Conservation (phyloP, 176 grass and related monocot genomes). For the bread wheat (Triticum aestivum) region IWGSC_CS_RefSeq_v2.1 NC_057812.1:71543310-71543809, state of each 20-base stretch:
- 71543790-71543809: no score
- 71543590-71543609: no score
- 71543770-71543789: not conserved
- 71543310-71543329: not conserved
- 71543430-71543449: not conserved
- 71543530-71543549: not conserved
- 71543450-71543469: not conserved
- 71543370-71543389: not conserved
- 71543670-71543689: not conserved
- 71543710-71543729: not conserved
- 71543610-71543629: no score
- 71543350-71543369: not conserved
- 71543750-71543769: not conserved
- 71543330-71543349: not conserved
- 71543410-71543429: no score
- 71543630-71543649: not conserved
- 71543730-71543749: not conserved
- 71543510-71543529: not conserved
- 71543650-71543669: not conserved
- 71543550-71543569: not conserved
- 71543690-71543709: not conserved
- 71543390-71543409: no score
- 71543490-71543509: not conserved
- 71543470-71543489: not conserved
- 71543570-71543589: no score